Percentiles rank a stretch among this genome's conserved stretches.
Conservation (phyloP, 495 filamentous ascomycete species). For the Neurospora cerealis region DNA sequence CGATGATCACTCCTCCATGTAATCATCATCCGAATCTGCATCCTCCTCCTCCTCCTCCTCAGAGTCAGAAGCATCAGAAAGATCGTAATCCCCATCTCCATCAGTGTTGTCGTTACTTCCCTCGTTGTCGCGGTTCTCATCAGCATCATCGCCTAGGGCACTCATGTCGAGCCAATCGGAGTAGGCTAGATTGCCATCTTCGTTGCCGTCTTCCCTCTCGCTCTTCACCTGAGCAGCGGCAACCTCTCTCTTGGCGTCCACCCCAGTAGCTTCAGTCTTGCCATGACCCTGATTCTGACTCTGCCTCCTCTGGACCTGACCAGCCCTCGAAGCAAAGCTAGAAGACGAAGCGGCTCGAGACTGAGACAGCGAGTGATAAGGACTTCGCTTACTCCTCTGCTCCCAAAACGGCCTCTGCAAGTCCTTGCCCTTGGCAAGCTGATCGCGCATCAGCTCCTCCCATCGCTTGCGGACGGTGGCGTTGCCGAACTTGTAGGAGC, state of each 20-base stretch:
- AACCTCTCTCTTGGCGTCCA: not conserved
- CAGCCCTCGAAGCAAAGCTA: not conserved
- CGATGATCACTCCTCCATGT: not conserved
- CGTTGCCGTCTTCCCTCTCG: not conserved
- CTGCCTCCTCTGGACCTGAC: not conserved
- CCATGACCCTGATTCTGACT: not conserved
- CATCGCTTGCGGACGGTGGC: conserved; percentile 85
- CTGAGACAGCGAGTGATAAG: not conserved
- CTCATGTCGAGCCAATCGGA: not conserved
- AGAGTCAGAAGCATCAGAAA: not conserved
- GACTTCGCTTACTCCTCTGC: not conserved
- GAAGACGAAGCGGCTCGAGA: not conserved
- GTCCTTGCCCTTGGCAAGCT: conserved; percentile 3
- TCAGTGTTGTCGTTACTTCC: not conserved
- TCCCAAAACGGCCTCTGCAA: conserved; percentile 8
- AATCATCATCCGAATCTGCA: not conserved
- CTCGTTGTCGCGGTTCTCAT: not conserved
- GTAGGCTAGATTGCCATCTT: not conserved
- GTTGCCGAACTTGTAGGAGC: conserved; percentile 76
- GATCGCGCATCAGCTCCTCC: conserved; percentile 35
- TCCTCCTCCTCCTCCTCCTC: not conserved
- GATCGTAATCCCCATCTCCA: not conserved
- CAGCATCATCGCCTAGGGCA: not conserved
- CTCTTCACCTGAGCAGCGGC: not conserved
- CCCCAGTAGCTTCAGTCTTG: too few species aligned